phyloP scores from a whole-genome alignment of 1,139 yeast species.

The Sugiyamaella paludigena region DNA sequence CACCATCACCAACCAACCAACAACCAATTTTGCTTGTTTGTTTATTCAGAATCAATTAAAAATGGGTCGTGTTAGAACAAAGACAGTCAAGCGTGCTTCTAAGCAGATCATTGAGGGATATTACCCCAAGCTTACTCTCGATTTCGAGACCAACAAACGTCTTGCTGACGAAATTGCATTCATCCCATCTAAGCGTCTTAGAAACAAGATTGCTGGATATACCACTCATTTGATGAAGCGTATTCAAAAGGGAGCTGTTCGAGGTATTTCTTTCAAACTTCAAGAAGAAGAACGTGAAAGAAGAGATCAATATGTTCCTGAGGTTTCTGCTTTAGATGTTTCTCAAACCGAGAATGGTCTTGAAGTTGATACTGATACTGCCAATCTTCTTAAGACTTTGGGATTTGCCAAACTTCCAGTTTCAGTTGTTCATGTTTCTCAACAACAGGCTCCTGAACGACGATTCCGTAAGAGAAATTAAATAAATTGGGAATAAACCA shows the following conservation, averaged over 20 bases:
- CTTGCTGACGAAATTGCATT: conserved; percentile 97
- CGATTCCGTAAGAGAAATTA: conserved; percentile 95
- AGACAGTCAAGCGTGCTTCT: conserved; percentile 99
- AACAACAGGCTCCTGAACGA: conserved; percentile 88
- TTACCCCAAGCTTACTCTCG: conserved; percentile 99
- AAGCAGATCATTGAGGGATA: conserved; percentile 99
- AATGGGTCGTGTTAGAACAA: conserved; percentile 53
- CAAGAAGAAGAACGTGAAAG: conserved; percentile 99
- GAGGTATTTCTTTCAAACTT: conserved; percentile 99
- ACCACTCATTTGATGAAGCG: conserved; percentile 99
- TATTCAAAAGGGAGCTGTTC: conserved; percentile 99
- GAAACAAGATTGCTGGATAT: conserved; percentile 99
- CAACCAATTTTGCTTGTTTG: too few species aligned
- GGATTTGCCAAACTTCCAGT: conserved; percentile 91
- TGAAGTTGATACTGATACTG: conserved; percentile 97
- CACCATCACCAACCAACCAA: too few species aligned
- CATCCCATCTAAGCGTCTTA: conserved; percentile 99
- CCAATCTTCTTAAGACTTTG: conserved; percentile 91
- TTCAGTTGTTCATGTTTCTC: conserved; percentile 86
- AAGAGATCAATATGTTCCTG: conserved; percentile 99
- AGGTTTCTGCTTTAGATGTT: conserved; percentile 98
- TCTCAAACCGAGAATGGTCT: conserved; percentile 95
- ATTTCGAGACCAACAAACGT: conserved; percentile 99
- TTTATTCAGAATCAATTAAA: conserved; percentile 2
- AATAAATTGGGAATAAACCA: conserved; percentile 23